Conservation (phyloP, 192 early-diverging fungal genomes). For the Radiomyces spectabilis region DNA sequence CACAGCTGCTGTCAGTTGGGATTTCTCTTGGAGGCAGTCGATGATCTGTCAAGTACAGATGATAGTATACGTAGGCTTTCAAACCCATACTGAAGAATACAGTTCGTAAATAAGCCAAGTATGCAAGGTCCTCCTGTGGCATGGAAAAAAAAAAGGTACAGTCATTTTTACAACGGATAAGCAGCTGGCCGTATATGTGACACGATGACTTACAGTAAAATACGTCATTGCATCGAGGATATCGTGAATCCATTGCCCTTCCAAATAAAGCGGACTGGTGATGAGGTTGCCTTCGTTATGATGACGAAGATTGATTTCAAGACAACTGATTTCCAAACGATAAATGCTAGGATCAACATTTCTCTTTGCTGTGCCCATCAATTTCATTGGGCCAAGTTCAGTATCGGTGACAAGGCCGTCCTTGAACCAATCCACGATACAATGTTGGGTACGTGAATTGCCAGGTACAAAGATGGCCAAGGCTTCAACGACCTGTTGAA, state of each 20-base stretch:
- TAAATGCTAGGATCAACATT: conserved; percentile 21
- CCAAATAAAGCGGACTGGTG: conserved; percentile 23
- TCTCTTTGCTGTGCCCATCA: conserved; percentile 16
- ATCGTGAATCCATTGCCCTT: conserved; percentile 28
- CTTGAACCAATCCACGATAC: conserved; percentile 20
- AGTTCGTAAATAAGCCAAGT: conserved; percentile 24
- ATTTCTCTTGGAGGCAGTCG: not conserved
- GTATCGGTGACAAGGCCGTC: conserved; percentile 5
- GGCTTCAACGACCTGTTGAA: conserved; percentile 15
- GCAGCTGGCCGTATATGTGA: too few species aligned
- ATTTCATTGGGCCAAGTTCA: conserved; percentile 7
- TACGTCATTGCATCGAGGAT: conserved; percentile 5
- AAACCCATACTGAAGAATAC: conserved; percentile 25
- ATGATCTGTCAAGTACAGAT: conserved; percentile 9
- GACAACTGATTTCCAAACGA: conserved; percentile 16
- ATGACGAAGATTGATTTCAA: conserved; percentile 27
- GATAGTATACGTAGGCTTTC: conserved; percentile 24
- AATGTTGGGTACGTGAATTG: conserved; percentile 8
- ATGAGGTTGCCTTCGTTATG: conserved; percentile 7
- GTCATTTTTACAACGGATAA: too few species aligned
- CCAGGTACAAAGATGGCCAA: conserved; percentile 27
- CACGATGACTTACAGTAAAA: conserved; percentile 23
- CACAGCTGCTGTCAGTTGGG: not conserved
- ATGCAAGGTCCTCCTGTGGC: conserved; percentile 19
- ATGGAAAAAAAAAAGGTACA: not conserved